Evolutionary conservation across 768 basidiomycete genomes (phyloP), one percentile per base, ranked within the genome.

Genomic region (Suillus tomentosus): DNA sequence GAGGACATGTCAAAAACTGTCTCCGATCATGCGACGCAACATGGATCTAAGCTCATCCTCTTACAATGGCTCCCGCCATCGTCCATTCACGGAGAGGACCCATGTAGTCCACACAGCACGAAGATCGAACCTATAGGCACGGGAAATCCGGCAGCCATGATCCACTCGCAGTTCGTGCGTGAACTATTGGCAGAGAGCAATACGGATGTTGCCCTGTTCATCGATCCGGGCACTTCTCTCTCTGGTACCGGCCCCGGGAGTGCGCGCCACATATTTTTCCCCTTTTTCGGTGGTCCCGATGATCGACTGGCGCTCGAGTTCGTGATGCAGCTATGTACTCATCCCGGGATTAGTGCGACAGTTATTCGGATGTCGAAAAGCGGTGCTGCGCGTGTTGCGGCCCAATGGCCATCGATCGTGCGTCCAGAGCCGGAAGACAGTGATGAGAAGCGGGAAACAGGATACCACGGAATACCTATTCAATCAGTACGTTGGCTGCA

Each of bases 271-370:
- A 71, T 98, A 36, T 87, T 96, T 73, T 72, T 96, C 45, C 92
- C 96, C 0, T 98, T 96, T 85, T 91, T 94, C 72, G 96, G 96
- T 42, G 96, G 96, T 0, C 88, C 94, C 0, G 96, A 99, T 73
- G 96, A 98, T 73, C 87, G 97, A 0, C 80, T 94, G n/a, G 93
- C 94, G 0, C 78, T 99, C 27, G 78, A 84, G 40, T 87, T 99
- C 70, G 85, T 94, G 7, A 85, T 92, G 40, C 96, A 98, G 73
- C 71, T 91, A 22, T 91, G 95, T 62, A 76, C 76, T 27, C 88
- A 90, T 65, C 73, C 84, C 0, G 76, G 74, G 37, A 82, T 92
- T 0, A 84, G 76, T 5, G 97, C 93, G 1, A 94, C 91, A 0
- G 85, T 94, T 0, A 78, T 96, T 1, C 80, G 88, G 56, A 78